Conservation (phyloP, 2,329 filamentous ascomycete species). For the Phyllosticta citriasiana region DNA sequence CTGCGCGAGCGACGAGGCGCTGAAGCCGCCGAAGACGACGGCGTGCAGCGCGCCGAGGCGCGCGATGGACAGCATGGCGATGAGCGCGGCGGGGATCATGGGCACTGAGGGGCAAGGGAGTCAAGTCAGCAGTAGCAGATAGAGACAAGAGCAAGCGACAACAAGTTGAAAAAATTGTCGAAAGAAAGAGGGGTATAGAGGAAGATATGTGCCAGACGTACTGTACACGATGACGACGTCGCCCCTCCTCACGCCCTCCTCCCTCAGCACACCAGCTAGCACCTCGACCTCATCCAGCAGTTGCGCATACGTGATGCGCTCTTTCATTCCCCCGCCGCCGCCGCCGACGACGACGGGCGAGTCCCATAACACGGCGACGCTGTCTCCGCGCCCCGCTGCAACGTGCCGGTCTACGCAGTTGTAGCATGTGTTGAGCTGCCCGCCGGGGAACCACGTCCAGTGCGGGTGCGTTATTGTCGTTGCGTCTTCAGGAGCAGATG, state of each 20-base stretch:
- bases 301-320: constrained; percentile 63
- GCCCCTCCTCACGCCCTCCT: constrained; percentile 71
- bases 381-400: constrained; percentile 61
- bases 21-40: constrained; percentile 91
- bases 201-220: constrained; percentile 31
- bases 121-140: no score
- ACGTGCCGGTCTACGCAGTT: constrained; percentile 90
- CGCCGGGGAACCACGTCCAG: constrained; percentile 86
- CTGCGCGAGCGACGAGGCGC: constrained; percentile 69
- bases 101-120: constrained; percentile 52
- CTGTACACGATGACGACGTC: constrained; percentile 88
- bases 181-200: no score
- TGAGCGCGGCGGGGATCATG: constrained; percentile 84
- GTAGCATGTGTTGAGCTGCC: constrained; percentile 82
- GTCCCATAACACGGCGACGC: constrained; percentile 75
- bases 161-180: no score
- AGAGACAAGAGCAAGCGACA: no score
- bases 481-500: constrained; percentile 34
- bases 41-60: constrained; percentile 81
- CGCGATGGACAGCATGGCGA: constrained; percentile 72
- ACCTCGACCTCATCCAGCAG: constrained; percentile 72
- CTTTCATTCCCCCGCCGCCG: constrained; percentile 37
- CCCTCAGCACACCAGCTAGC: constrained; percentile 69
- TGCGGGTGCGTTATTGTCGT: constrained; percentile 50
- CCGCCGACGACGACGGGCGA: constrained; percentile 62